Conservation (phyloP, 257 asterid genomes). For the Solanum habrochaites region DNA sequence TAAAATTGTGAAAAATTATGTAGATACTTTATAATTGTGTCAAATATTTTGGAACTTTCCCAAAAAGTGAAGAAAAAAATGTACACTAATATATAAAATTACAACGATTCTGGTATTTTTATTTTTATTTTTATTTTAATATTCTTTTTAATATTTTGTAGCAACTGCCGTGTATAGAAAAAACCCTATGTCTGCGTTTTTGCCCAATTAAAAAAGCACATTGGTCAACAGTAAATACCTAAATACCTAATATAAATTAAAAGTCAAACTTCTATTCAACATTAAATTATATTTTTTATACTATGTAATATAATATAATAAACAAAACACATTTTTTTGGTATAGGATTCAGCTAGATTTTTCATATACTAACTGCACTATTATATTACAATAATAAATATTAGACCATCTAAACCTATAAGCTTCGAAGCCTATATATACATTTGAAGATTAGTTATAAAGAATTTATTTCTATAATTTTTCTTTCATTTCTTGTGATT, state of each 20-base stretch:
- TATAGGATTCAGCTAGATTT: background rate
- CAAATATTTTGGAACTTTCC: background rate
- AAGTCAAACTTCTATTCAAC: background rate
- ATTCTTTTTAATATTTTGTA: background rate
- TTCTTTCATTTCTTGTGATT: background rate
- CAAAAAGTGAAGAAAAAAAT: background rate
- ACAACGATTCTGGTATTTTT: background rate
- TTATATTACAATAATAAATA: background rate
- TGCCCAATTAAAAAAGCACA: background rate
- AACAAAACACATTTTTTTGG: background rate
- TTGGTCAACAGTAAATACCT: background rate
- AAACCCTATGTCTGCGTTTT: background rate
- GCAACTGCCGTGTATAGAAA: background rate
- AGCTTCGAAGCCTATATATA: background rate
- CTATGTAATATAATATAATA: background rate
- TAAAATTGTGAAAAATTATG: background rate
- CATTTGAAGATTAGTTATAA: background rate
- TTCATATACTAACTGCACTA: background rate
- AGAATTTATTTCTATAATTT: background rate
- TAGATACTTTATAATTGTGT: background rate
- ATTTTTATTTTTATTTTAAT: background rate
- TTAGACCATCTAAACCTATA: background rate
- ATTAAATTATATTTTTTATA: background rate
- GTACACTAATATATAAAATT: background rate
- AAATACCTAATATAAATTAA: background rate